A percentile compares a stretch with the other conserved stretches of the same genome.
phyloP scores from a whole-genome alignment of 768 basidiomycete genomes.

The Cubamyces sp. region DNA sequence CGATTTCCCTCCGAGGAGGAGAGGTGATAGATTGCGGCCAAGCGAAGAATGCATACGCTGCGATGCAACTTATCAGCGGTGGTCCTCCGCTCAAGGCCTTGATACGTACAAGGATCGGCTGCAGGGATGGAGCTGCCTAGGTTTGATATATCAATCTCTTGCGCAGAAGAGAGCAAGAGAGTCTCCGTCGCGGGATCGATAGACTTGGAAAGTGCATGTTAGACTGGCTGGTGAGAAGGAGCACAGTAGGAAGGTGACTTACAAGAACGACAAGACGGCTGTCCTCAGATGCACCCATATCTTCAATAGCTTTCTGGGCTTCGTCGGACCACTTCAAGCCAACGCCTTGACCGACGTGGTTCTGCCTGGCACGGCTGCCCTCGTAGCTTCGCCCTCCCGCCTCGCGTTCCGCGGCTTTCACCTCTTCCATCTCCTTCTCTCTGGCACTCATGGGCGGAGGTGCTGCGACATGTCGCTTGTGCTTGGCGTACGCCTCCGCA shows the following conservation, averaged over 20 bases:
- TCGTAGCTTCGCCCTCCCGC: constrained; percentile 54
- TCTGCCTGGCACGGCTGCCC: constrained; percentile 58
- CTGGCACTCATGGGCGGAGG: constrained; percentile 82
- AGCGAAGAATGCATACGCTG: constrained; percentile 66
- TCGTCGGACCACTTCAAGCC: constrained; percentile 72
- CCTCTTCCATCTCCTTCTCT: constrained; percentile 81
- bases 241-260: constrained; percentile 33
- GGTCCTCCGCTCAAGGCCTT: not conserved
- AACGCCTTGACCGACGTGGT: constrained; percentile 60
- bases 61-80: constrained; percentile 13
- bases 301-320: constrained; percentile 63
- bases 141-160: constrained; percentile 45
- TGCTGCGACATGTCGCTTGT: constrained; percentile 70
- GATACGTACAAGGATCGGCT: constrained; percentile 56
- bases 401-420: constrained; percentile 76
- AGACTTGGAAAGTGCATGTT: constrained; percentile 44
- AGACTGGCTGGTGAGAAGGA: too few relatives aligned
- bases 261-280: constrained; percentile 70
- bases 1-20: constrained; percentile 57
- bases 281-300: constrained; percentile 52
- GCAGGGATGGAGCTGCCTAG: constrained; percentile 55
- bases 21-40: constrained; percentile 54
- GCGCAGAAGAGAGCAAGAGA: constrained; percentile 48
- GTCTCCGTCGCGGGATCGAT: constrained; percentile 70
- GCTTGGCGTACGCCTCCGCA: constrained; percentile 71